Evolutionary conservation across 2,329 filamentous ascomycete species (phyloP).

Genomic region (Colletotrichum trifolii): DNA sequence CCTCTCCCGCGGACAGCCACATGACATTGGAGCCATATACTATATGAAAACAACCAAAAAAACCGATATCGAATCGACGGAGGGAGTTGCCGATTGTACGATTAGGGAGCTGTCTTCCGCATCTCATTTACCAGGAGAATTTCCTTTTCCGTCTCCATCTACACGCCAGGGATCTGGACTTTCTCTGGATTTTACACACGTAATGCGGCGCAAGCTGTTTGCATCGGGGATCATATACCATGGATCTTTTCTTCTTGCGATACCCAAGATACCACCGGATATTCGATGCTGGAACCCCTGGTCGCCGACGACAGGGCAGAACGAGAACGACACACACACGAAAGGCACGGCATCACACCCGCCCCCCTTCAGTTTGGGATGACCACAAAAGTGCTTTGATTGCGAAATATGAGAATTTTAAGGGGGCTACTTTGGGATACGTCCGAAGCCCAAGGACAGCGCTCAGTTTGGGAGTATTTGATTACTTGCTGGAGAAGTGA

Average conservation of each 20-base stretch:
- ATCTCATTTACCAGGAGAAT: slow-evolving; percentile 30
- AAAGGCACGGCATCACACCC: slow-evolving; percentile 31
- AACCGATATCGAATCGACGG: slow-evolving; percentile 32
- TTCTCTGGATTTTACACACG: slow-evolving; percentile 35
- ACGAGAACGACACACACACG: slow-evolving; percentile 32
- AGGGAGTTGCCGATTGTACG: slow-evolving; percentile 36
- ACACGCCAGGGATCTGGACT: slow-evolving; percentile 25
- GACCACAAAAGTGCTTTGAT: slow-evolving; percentile 33
- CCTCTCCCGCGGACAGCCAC: slow-evolving; percentile 13
- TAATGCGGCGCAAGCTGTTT: slow-evolving; percentile 37
- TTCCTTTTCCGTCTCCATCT: slow-evolving; percentile 30
- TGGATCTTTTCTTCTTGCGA: slow-evolving; percentile 37
- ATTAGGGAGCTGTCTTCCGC: slow-evolving; percentile 36
- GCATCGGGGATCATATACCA: slow-evolving; percentile 34
- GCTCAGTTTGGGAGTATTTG: slow-evolving; percentile 18
- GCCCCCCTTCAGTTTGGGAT: slow-evolving; percentile 26
- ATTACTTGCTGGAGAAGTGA: background rate
- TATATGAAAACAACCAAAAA: slow-evolving; percentile 17
- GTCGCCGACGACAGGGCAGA: slow-evolving; percentile 22
- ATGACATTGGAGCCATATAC: slow-evolving; percentile 17
- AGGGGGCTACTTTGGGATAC: slow-evolving; percentile 5
- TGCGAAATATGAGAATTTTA: slow-evolving; percentile 23
- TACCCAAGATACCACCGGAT: slow-evolving; percentile 36
- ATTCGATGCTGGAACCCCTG: slow-evolving; percentile 14
- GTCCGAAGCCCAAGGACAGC: slow-evolving; percentile 13